Percentiles rank a stretch among this genome's conserved stretches.
Conservation (phyloP, 2,329 filamentous ascomycete genomes). For the Basipetospora chlamydospora region DNA sequence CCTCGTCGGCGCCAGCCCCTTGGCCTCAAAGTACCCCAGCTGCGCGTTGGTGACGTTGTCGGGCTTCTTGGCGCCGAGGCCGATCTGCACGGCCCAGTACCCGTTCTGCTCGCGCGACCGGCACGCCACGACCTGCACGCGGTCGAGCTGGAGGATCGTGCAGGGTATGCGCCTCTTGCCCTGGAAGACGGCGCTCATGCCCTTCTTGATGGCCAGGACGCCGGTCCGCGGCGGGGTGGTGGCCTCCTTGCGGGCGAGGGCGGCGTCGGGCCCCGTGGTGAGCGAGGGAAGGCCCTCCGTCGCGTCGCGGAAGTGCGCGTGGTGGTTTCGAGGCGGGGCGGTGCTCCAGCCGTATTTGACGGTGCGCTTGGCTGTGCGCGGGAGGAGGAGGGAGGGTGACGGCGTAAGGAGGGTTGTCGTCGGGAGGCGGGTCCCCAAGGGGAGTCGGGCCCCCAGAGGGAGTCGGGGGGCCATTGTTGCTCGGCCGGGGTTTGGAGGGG, state of each 20-base stretch:
- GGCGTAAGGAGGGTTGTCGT: conserved; percentile 13
- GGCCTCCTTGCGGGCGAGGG: conserved; percentile 41
- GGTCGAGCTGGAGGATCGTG: conserved; percentile 86
- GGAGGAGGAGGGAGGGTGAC: conserved; percentile 25
- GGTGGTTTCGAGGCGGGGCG: conserved; percentile 33
- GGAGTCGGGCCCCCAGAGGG: conserved; percentile 26
- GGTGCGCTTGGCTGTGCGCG: conserved; percentile 29
- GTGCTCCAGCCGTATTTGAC: conserved; percentile 50
- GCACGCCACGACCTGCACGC: conserved; percentile 75
- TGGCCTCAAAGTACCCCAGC: conserved; percentile 76
- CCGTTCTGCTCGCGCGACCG: conserved; percentile 72
- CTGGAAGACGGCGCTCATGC: conserved; percentile 87
- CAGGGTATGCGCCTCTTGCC: conserved; percentile 65
- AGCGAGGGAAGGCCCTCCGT: conserved; percentile 40
- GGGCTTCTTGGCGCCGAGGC: conserved; percentile 58
- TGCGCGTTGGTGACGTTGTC: conserved; percentile 67
- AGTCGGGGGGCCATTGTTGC: conserved; percentile 32
- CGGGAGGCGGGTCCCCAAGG: conserved; percentile 19
- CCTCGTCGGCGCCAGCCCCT: conserved; percentile 71
- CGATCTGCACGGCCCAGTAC: conserved; percentile 89
- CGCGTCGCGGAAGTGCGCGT: conserved; percentile 45
- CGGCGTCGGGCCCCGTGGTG: conserved; percentile 44
- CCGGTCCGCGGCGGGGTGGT: conserved; percentile 60
- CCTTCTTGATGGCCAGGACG: conserved; percentile 77
- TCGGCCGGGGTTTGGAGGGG: no score